Base-by-base conservation (phyloP, 257 asterid genomes). In the Parsonsia alboflavescens region DNA sequence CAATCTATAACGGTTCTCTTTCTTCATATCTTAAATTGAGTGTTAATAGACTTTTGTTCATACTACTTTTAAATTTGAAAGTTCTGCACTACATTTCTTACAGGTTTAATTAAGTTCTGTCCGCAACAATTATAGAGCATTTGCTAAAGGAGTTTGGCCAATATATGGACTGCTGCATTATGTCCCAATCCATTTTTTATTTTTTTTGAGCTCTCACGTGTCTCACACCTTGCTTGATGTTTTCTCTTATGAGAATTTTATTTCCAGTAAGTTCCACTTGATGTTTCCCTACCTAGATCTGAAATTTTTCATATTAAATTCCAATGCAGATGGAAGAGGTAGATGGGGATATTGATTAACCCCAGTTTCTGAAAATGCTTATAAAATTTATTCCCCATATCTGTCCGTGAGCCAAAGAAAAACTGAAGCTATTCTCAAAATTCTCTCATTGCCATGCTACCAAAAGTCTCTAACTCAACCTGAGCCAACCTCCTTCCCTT, bases 271-370 rank as follows among this genome's bases (percentile, higher is more conserved):
- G 30, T 56, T 56, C 4, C 30, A n/a, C 12, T 1, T n/a, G 30
- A n/a, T 56, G 30, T n/a, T 56, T 56, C 30, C 62, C 30, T 56
- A n/a, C 28, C 62, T 56, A n/a, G 66, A 6, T 62, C 68, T 62
- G 21, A 62, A 33, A 16, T 30, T 17, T 63, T 63, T 36, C 45
- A 33, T 19, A 63, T 63, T 63, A 33, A 6, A 30, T 62, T 62
- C 39, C 44, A 62, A 62, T 62, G 68, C 68, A 62, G 68, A 62
- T 62, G 68, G 68, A 26, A 33, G 42, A 10, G 67, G n/a, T 61
- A 41, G 42, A 61, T 26, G 26, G 62, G 26, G 33, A 16, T 15
- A 7, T 42, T 57, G 63, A 22, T 33, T 57, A 57, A n/a, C 21
- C 11, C 21, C 67, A 11, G 10, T 1, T 61, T 58, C 15, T 28